Percentiles rank a stretch among this genome's conserved stretches.
These are phyloP conservation scores for Asterella californica DNA, from an alignment of 225 moss, liverwort and hornwort genomes.

Conservation along the genomic window DNA sequence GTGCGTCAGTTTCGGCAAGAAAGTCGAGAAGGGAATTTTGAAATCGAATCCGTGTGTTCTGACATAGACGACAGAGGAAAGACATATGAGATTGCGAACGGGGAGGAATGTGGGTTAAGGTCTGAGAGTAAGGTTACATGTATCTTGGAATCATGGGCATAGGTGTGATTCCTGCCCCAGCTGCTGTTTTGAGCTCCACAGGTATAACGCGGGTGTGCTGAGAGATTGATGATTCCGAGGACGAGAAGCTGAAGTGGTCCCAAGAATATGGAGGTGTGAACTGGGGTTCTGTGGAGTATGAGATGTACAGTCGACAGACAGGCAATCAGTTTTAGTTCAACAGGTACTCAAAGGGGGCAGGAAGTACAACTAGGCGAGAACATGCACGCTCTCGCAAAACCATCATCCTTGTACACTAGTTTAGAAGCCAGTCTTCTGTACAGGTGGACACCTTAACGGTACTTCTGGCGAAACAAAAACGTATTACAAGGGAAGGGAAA, in stretches of 20 bases:
- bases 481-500: neutral
- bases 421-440: neutral
- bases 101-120: neutral
- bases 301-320: neutral
- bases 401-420: neutral
- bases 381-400: neutral
- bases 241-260: neutral
- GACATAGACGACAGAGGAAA: neutral
- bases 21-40: neutral
- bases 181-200: neutral
- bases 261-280: neutral
- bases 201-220: neutral
- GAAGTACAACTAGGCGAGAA: neutral
- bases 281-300: neutral
- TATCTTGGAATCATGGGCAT: neutral
- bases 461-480: neutral
- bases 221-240: neutral
- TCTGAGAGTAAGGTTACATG: neutral
- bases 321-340: neutral
- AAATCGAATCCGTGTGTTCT: neutral
- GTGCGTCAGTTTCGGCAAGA: too few species aligned
- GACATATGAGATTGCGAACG: neutral
- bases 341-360: neutral
- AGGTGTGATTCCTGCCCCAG: neutral
- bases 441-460: neutral